A percentile compares a stretch with the other conserved stretches of the same genome.
These are phyloP conservation scores for Penicillium antarcticum DNA, from an alignment of 495 filamentous ascomycete genomes.

Conservation along the genomic window DNA sequence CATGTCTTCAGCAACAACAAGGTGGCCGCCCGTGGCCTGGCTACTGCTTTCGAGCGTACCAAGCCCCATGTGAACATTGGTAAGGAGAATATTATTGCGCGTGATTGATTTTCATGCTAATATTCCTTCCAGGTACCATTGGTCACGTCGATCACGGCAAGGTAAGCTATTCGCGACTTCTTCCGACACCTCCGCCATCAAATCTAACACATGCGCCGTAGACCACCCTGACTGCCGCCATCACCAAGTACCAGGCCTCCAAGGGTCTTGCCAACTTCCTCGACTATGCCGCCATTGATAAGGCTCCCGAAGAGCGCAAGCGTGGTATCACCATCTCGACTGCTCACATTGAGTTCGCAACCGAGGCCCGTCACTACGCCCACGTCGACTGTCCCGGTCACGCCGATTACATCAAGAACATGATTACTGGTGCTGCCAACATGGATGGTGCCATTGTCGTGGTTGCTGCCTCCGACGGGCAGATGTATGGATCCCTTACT, in stretches of 20 bases:
- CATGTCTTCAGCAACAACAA: constrained; percentile 66
- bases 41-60: constrained; percentile 77
- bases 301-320: constrained; percentile 97
- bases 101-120: constrained; percentile 4
- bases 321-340: constrained; percentile 99
- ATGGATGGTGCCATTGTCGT: constrained; percentile 99
- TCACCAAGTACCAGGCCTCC: constrained; percentile 92
- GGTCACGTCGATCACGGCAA: constrained; percentile 99
- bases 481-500: constrained; percentile 62
- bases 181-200: not conserved
- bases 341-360: constrained; percentile 96
- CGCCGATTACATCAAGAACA: constrained; percentile 99
- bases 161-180: constrained; percentile 46
- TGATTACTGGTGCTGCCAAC: constrained; percentile 96
- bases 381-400: constrained; percentile 99
- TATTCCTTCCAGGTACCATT: constrained; percentile 70
- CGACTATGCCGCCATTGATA: constrained; percentile 96
- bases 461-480: constrained; percentile 95
- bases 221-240: constrained; percentile 97
- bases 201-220: constrained; percentile 38
- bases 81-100: constrained; percentile 32
- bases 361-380: constrained; percentile 88
- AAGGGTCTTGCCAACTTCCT: constrained; percentile 93
- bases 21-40: constrained; percentile 68
- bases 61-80: constrained; percentile 99